Base-by-base conservation (phyloP, 345 rosid genomes). In the Schrenkiella parvula region DNA sequence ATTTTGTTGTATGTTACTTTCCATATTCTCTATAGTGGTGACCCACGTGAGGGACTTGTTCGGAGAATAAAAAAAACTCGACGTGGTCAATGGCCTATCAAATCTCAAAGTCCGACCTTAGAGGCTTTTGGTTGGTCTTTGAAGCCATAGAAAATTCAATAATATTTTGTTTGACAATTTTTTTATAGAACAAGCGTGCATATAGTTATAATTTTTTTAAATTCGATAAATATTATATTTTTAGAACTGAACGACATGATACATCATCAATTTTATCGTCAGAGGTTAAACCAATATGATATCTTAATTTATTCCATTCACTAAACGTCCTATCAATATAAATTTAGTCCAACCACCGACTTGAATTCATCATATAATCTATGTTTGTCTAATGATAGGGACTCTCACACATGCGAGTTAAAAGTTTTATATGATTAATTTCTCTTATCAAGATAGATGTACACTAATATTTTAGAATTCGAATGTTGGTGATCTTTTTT, bases 231-330 rank as follows among this genome's bases (percentile, higher is more conserved):
- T 48, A 38, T 28, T 47, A n/a, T 18, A 39, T 18, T 25, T 41
- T 32, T 3, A 53, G 14, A 74, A 19, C 4, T 56, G 34, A 47
- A 19, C 43, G 66, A 70, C 66, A 34, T 9, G 22, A 35, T 46
- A 56, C 66, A 50, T 66, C 68, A 74, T 58, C 73, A 74, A 22
- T 58, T 66, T 66, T 66, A 74, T 74, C 73, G 52, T 66, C 48
- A 50, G 61, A 74, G 68, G 28, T 58, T 66, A 47, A 74, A 34
- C 66, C 73, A 58, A 74, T 29, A 59, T 38, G 78, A 74, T 74
- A 66, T 57, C 61, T 48, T 74, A 66, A 58, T 26, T 58, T 74
- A 74, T 48, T 47, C 22, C 62, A 21, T 74, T 66, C 68, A 60
- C 79, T 31, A 68, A 59, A 66, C 67, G 52, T 53, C 72, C 60